Base-by-base conservation (phyloP, 345 rosid species). In the Abelmoschus esculentus region DNA sequence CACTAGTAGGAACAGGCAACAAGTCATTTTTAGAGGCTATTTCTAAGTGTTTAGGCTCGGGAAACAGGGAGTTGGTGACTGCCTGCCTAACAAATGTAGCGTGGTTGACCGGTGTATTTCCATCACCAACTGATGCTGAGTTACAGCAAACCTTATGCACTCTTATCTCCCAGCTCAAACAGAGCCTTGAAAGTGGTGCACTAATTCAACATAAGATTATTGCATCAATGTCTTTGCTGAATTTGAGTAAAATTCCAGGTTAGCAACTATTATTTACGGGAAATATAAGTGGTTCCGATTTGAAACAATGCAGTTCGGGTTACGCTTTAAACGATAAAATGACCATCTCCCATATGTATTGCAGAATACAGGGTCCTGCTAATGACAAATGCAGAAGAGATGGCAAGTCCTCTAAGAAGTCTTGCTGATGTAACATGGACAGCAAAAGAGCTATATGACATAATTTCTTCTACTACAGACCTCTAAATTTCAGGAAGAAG, bases 351-450 rank as follows among this genome's bases (percentile, higher is more conserved):
- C 49, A 47, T 70, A 26, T 73, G 1, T 65, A 50, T 44, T 7
- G 78, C 86, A 87, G 88, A 85, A 80, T 87, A 88, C 81, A 73
- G 83, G 80, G 79, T 72, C 66, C 44, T 79, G 62, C 26, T 22
- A 22, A 22, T 22, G 26, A 22, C 26, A 22, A 22, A 22, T 22
- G 26, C 26, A 22, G 26, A 22, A 22, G 26, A 22, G 26, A 22
- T 22, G 26, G 26, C 26, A 1, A 22, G 26, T 22, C 26, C 26
- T 22, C 26, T 22, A 22, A 22, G 26, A 22, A 22, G 26, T 22
- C 26, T 22, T 22, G 26, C 26, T 22, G 26, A 22, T 22, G 26
- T 22, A 22, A 22, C 26, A 22, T 22, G 26, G 26, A 22, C 26
- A 22, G 26, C 26, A 22, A 22, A 22, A 22, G 26, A 22, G 26